phyloP scores from a whole-genome alignment of 1,139 yeast species.

The Casaregolazyma suthepensis region DNA sequence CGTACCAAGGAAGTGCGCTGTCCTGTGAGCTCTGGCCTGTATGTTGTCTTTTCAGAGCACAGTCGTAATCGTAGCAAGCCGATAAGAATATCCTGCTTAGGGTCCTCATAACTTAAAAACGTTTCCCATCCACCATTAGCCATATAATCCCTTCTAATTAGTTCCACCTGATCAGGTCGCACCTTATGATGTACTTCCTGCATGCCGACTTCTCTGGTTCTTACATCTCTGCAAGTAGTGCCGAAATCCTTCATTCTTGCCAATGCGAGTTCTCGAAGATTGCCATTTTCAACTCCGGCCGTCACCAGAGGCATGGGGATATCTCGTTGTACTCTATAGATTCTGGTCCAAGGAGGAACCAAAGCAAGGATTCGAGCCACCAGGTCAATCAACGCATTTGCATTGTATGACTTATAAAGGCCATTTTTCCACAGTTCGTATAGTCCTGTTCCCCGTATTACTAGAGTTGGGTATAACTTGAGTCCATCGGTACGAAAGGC shows the following conservation, averaged over 20 bases:
- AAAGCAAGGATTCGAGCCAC: constrained; percentile 93
- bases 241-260: constrained; percentile 99
- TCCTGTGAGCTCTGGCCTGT: constrained; percentile 74
- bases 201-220: constrained; percentile 97
- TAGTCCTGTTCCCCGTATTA: constrained; percentile 94
- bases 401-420: constrained; percentile 86
- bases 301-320: constrained; percentile 99
- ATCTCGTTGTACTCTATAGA: constrained; percentile 96
- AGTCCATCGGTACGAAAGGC: constrained; percentile 96
- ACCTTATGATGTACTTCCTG: constrained; percentile 98
- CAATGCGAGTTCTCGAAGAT: constrained; percentile 86
- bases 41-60: constrained; percentile 85
- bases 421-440: constrained; percentile 98
- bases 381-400: constrained; percentile 86
- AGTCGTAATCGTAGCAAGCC: constrained; percentile 84
- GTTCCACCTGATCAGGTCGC: constrained; percentile 94
- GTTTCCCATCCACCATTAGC: constrained; percentile 99
- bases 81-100: constrained; percentile 89
- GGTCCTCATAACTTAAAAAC: constrained; percentile 91
- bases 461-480: constrained; percentile 91
- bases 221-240: constrained; percentile 91
- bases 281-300: constrained; percentile 97
- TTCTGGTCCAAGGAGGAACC: constrained; percentile 99
- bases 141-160: constrained; percentile 89
- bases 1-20: constrained; percentile 92